Evolutionary conservation across 2,329 filamentous ascomycete species (phyloP).

Genomic region (Paramyrothecium roridum): DNA sequence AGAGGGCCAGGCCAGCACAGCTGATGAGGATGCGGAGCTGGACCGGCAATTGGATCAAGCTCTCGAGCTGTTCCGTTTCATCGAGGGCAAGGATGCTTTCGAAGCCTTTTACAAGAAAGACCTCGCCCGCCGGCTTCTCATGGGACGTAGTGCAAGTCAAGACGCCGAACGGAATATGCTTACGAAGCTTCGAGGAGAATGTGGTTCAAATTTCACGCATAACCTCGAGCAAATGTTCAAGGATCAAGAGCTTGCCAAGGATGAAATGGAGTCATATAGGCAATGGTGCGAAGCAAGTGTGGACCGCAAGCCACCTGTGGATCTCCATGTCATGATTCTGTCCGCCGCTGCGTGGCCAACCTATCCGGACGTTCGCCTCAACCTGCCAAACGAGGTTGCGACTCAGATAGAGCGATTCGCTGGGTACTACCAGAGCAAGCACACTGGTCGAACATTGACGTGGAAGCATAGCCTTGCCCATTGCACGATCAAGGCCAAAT

Average conservation of each 20-base stretch:
- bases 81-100: slow-evolving; percentile 96
- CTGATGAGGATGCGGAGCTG: slow-evolving; percentile 88
- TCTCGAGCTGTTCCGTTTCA: slow-evolving; percentile 91
- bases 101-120: slow-evolving; percentile 99
- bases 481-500: slow-evolving; percentile 78
- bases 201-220: slow-evolving; percentile 89
- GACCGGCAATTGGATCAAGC: slow-evolving; percentile 90
- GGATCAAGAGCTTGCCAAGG: slow-evolving; percentile 87
- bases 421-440: slow-evolving; percentile 81
- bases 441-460: slow-evolving; percentile 78
- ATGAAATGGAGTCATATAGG: slow-evolving; percentile 91
- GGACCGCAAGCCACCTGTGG: slow-evolving; percentile 47
- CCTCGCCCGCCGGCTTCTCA: slow-evolving; percentile 80
- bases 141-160: slow-evolving; percentile 88
- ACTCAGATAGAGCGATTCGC: slow-evolving; percentile 80
- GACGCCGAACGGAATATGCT: slow-evolving; percentile 97
- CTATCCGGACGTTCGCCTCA: slow-evolving; percentile 72
- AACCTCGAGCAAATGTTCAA: slow-evolving; percentile 99
- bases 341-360: slow-evolving; percentile 90
- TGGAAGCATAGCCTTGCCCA: slow-evolving; percentile 96
- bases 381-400: slow-evolving; percentile 72
- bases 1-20: slow-evolving; percentile 62
- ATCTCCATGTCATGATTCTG: slow-evolving; percentile 81
- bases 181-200: slow-evolving; percentile 85
- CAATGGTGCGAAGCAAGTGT: slow-evolving; percentile 55